Evolutionary conservation across 768 basidiomycete genomes (phyloP).

Genomic region (Gloeophyllum trabeum): DNA sequence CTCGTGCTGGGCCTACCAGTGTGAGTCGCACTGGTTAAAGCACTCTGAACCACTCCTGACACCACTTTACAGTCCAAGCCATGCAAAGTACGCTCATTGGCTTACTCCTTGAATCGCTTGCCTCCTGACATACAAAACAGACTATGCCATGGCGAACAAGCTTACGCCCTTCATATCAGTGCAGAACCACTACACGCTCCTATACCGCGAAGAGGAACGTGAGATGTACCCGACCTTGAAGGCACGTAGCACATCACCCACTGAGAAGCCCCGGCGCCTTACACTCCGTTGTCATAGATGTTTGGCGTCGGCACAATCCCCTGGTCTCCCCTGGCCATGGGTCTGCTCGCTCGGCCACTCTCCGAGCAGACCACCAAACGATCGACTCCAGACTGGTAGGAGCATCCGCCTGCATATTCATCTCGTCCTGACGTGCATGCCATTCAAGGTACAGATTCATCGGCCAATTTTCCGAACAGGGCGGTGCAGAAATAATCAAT

Average conservation of each 20-base stretch:
- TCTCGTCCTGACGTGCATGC: too few relatives aligned
- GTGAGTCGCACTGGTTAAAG: slow-evolving; percentile 5
- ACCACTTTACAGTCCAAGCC: slow-evolving; percentile 16
- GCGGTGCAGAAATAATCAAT: too few relatives aligned
- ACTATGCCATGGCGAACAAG: slow-evolving; percentile 23
- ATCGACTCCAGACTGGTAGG: slow-evolving; percentile 13
- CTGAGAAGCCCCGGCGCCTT: too few relatives aligned
- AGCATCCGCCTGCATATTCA: too few relatives aligned
- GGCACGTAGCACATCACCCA: too few relatives aligned
- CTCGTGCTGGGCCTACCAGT: slow-evolving; percentile 21
- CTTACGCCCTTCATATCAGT: slow-evolving; percentile 31
- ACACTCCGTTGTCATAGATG: too few relatives aligned
- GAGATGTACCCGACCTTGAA: slow-evolving; percentile 27
- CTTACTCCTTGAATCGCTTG: not conserved
- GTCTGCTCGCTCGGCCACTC: slow-evolving; percentile 18
- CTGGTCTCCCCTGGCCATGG: slow-evolving; percentile 27
- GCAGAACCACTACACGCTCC: slow-evolving; percentile 33
- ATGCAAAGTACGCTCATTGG: slow-evolving; percentile 15
- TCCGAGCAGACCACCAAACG: slow-evolving; percentile 14
- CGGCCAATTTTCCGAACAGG: too few relatives aligned
- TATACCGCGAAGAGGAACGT: slow-evolving; percentile 35
- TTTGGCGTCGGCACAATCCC: slow-evolving; percentile 27
- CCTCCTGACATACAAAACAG: slow-evolving; percentile 6
- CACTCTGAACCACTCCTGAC: too few relatives aligned
- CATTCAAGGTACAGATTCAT: too few relatives aligned